Conservation (phyloP, 1,139 yeast species). For the Yamadazyma diddensiae region DNA sequence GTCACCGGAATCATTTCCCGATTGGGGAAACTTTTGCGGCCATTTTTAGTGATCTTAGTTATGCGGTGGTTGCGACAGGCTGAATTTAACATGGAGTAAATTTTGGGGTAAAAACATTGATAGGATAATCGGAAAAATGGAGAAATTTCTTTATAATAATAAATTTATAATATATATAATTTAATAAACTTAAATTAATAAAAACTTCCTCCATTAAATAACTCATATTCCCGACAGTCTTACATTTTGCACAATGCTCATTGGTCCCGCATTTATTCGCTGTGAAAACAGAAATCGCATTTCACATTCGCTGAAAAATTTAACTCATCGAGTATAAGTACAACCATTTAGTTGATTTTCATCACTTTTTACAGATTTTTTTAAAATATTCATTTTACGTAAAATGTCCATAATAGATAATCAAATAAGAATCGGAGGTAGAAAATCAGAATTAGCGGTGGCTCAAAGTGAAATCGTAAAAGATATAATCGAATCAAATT, state of each 20-base stretch:
- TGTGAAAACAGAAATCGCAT: constrained; percentile 2
- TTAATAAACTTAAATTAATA: too few species aligned
- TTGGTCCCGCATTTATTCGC: constrained; percentile 6
- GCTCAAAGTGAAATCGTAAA: constrained; percentile 79
- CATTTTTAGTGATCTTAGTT: too few species aligned
- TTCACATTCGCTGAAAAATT: constrained; percentile 4
- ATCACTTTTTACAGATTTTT: constrained; percentile 1
- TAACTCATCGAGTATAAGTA: constrained; percentile 5
- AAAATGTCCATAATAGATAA: constrained; percentile 3
- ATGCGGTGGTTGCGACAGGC: too few species aligned
- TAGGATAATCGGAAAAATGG: too few species aligned
- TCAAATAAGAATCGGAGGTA: constrained; percentile 68
- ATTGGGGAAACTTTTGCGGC: background rate
- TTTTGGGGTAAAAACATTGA: too few species aligned
- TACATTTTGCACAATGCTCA: constrained; percentile 5
- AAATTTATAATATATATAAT: too few species aligned
- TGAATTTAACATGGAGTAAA: too few species aligned
- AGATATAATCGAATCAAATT: constrained; percentile 51
- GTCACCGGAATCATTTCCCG: background rate
- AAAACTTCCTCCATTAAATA: too few species aligned
- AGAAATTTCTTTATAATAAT: too few species aligned
- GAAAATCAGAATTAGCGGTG: constrained; percentile 85
- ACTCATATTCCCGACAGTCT: too few species aligned
- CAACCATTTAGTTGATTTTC: background rate
- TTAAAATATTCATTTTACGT: background rate